Evolutionary conservation across 345 rosid species (phyloP), one percentile per base, ranked within the genome.

Genomic region (Rhodamnia argentea): DNA sequence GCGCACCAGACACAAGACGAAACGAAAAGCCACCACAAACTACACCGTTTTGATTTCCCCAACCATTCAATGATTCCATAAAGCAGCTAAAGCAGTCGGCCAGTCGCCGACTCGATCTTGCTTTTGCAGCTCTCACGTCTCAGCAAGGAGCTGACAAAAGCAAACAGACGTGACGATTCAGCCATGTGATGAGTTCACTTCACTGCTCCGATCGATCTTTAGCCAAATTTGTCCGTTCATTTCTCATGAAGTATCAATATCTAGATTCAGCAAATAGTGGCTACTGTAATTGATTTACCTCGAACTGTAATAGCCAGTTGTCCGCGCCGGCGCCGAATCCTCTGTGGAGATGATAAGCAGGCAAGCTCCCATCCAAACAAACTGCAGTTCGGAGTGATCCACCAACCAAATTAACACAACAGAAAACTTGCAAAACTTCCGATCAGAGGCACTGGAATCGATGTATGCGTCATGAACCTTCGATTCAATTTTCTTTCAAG

Each of bases 351-450:
- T 97, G 94, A 87, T 97, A 97, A 26, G 96, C 99, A 7, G 99
- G 99, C 89, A 89, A 91, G 90, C 98, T 97, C n/a, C 98, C 99
- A 55, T 96, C 99, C 94, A 97, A 91, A 91, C 98, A 97, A 89
- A 93, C 98, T 95, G 74, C 62, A 86, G 82, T 42, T 32, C 81
- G 47, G 14, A 37, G 47, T 2, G 81, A 32, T 24, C 86, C 86
- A 40, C 47, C 82, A 85, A 57, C 58, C 82, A 57, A n/a, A 5
- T 64, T 50, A 82, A 10, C 81, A 37, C 81, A 37, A 37, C 47
- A 70, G 14, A 40, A 70, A 22, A 37, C 81, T 10, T 44, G 81
- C 76, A 37, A 29, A 64, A 32, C 78, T 32, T 37, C 24, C 78
- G 16, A 2, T 2, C 24, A 44, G 37, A 70, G 44, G 24, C 47